Evolutionary conservation across 305 asterid species (phyloP), one percentile per base, ranked within the genome.

Genomic region (Solanum hybrid): DNA sequence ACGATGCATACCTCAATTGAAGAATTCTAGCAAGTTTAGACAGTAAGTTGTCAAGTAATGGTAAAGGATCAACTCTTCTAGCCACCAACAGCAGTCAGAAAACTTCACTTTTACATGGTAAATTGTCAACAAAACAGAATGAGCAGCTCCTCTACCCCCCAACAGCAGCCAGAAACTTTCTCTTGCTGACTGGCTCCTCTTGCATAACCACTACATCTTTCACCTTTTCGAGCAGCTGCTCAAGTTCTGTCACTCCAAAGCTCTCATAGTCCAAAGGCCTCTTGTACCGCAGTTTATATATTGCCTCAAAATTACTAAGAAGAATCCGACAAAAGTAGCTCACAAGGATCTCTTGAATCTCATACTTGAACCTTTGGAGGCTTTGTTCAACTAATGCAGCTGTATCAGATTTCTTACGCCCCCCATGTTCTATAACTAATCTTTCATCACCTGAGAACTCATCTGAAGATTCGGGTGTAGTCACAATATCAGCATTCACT

Each of bases 271-370:
- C 73, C 73, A 64, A 64, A 4, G 73, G 73, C 13, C 73, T 64
- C 28, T 64, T 64, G 73, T 64, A 64, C 73, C 73, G 73, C 73
- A 64, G 73, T 64, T 64, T 22, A 64, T 64, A 64, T 64, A 64
- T 64, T 64, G 28, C 73, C 73, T 64, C 98, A 73, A 97, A 96
- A 84, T 86, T 89, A 90, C 94, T 94, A 3, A 97, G 91, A 87
- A 92, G 90, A 88, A 97, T 91, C 64, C 91, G 93, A 92, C 97
- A 94, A 31, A 96, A 96, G 89, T 92, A 97, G 93, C 98, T 96
- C 46, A 96, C 99, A 86, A 96, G 88, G 87, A 97, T 96, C 64
- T 96, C 99, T 93, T 96, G 96, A 73, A 97, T 97, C 92, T 96
- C 98, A 29, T 92, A 92, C 89, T 93, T 96, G 86, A 97, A 97